These are phyloP conservation scores for Panellus pusillus DNA, from an alignment of 768 basidiomycete species.

Conservation along the genomic window DNA sequence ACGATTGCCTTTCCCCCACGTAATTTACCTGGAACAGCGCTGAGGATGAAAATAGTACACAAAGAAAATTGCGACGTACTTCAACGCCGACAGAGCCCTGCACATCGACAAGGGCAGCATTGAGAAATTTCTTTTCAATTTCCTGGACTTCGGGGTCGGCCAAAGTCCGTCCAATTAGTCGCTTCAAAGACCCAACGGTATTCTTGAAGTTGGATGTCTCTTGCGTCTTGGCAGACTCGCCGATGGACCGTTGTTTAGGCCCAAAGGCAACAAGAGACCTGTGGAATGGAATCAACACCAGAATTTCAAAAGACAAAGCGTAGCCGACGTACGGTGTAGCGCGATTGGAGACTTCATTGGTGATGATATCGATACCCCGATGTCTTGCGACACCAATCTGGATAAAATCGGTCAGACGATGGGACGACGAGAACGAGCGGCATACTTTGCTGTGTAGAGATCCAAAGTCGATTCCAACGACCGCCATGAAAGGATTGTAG, in stretches of 20 bases:
- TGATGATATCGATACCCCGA: conserved; percentile 97
- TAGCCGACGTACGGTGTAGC: conserved; percentile 78
- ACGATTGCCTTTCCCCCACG: conserved; percentile 74
- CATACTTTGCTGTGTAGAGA: conserved; percentile 84
- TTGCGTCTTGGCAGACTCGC: conserved; percentile 95
- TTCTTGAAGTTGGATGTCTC: conserved; percentile 99
- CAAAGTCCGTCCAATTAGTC: conserved; percentile 81
- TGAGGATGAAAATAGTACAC: conserved; percentile 9
- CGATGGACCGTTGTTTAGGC: conserved; percentile 85
- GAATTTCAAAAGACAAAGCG: background rate
- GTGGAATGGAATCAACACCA: conserved; percentile 5
- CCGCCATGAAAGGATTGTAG: conserved; percentile 59
- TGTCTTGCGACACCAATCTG: conserved; percentile 95
- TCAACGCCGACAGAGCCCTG: conserved; percentile 81
- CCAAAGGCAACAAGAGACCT: conserved; percentile 97
- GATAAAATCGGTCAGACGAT: conserved; percentile 16
- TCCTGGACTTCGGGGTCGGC: conserved; percentile 80
- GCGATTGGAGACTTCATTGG: conserved; percentile 97
- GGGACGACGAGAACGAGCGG: conserved; percentile 10
- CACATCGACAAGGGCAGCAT: conserved; percentile 83
- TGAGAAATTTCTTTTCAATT: conserved; percentile 89
- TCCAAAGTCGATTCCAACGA: conserved; percentile 95
- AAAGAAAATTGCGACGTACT: conserved; percentile 47
- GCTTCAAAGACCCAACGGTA: conserved; percentile 91
- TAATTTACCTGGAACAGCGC: conserved; percentile 70